Base-by-base conservation (phyloP, 306 rosid genomes). In the Dryas octopetala region DNA sequence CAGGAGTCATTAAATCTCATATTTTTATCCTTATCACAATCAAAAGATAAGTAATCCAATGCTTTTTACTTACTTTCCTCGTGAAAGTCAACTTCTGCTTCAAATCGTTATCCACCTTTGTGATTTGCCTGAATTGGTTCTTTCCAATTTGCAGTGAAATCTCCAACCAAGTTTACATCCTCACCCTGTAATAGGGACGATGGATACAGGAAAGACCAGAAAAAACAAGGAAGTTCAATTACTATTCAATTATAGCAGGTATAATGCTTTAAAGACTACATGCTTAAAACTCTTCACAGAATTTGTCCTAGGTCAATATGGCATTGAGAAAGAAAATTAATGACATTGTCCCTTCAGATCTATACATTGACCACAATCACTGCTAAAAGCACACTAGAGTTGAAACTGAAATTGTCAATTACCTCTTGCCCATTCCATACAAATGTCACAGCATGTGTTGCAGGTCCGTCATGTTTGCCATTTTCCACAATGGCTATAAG, bases 391-490 rank as follows among this genome's bases (percentile, higher is more conserved):
- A 78, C n/a, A 66, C 43, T 47, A 50, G 38, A 77, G 70, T 70
- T 49, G 75, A 81, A 74, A 68, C 12, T 16, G 74, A 79, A 60
- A 51, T 64, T 53, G 26, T 40, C 75, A 62, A 62, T 80, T 81
- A 89, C 99, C 99, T 92, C 97, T n/a, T 80, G 91, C 49, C 93
- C 99, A 74, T 89, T 79, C 99, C 97, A 95, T 66, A 92, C 96
- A 76, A 95, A 95, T 49, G 96, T 90, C 69, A 95, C 93, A 47
- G 93, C 86, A 84, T 95, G 97, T 44, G 97, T 95, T 40, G 97
- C 88, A 68, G 97, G 95, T 74, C 96, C 98, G 66, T 90, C 97
- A 58, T 90, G 98, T 73, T 80, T 74, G 5, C 91, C 98, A 15
- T 80, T 90, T 90, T 91, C 96, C 85, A 86, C 96, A 95, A 91